Percentiles rank a stretch among this genome's conserved stretches.
These are phyloP conservation scores for Candida parachauliodes DNA, from an alignment of 805 yeast species.

Conservation along the genomic window DNA sequence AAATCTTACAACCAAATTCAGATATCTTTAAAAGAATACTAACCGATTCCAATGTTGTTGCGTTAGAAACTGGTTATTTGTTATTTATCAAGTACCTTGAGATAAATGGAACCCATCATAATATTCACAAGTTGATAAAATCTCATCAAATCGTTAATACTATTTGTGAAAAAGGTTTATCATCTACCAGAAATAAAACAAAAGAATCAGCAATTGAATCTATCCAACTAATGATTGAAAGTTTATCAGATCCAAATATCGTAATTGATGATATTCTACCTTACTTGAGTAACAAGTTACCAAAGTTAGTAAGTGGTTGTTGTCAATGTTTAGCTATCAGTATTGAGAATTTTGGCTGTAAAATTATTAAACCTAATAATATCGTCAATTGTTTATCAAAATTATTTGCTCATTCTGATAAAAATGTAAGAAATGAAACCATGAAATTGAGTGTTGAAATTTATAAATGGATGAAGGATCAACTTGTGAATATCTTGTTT, in stretches of 20 bases:
- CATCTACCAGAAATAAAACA: constrained; percentile 72
- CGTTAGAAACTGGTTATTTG: constrained; percentile 77
- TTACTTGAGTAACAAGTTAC: constrained; percentile 56
- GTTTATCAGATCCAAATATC: constrained; percentile 56
- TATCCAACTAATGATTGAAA: constrained; percentile 59
- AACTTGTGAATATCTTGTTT: constrained; percentile 56
- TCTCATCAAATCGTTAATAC: constrained; percentile 39
- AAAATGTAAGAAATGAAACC: constrained; percentile 78
- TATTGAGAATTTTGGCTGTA: constrained; percentile 60
- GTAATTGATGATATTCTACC: constrained; percentile 68
- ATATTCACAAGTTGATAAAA: constrained; percentile 36
- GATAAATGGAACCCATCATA: constrained; percentile 47
- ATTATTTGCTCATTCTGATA: constrained; percentile 81
- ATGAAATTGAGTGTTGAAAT: constrained; percentile 63
- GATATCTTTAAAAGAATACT: constrained; percentile 56
- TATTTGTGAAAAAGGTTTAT: constrained; percentile 78
- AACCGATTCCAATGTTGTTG: constrained; percentile 81
- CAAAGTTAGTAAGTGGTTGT: constrained; percentile 74
- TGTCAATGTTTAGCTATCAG: constrained; percentile 55
- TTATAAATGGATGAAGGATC: constrained; percentile 69
- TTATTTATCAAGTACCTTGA: constrained; percentile 54
- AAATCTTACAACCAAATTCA: constrained; percentile 38
- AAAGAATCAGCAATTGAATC: constrained; percentile 63
- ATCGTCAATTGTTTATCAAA: constrained; percentile 58
- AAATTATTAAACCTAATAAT: constrained; percentile 53